phyloP scores from a whole-genome alignment of 1,284 basidiomycete genomes.

The Psilocybe mexicana region DNA sequence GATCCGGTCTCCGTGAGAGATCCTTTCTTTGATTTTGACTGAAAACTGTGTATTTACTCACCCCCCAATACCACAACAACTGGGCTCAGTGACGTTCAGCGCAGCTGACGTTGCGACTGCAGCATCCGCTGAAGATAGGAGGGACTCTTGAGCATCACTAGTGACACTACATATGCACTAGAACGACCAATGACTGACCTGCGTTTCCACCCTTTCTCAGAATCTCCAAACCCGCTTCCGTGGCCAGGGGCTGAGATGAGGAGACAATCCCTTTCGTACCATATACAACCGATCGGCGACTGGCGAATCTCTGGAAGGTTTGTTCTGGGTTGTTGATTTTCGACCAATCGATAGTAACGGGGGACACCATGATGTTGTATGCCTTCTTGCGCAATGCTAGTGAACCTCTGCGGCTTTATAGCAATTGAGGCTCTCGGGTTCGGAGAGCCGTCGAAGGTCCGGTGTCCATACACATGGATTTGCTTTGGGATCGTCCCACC shows the following conservation, averaged over 20 bases:
- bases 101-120: conserved; percentile 75
- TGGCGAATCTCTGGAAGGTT: conserved; percentile 62
- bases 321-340: conserved; percentile 65
- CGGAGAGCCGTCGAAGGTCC: conserved; percentile 6
- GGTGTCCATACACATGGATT: conserved; percentile 5
- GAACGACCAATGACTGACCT: conserved; percentile 42
- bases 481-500: neutral
- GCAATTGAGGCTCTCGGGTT: neutral
- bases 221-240: conserved; percentile 87
- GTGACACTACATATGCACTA: neutral
- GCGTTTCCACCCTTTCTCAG: conserved; percentile 91
- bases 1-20: conserved; percentile 6
- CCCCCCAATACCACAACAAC: conserved; percentile 82
- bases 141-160: neutral
- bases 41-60: conserved; percentile 29
- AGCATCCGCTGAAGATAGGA: conserved; percentile 39
- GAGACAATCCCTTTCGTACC: conserved; percentile 88
- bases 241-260: conserved; percentile 89
- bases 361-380: conserved; percentile 32
- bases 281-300: conserved; percentile 76
- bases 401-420: conserved; percentile 2
- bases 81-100: conserved; percentile 86
- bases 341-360: conserved; percentile 62
- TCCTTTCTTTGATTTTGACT: neutral
- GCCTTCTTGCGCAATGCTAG: neutral